Evolutionary conservation across 2,329 filamentous ascomycete species (phyloP), one percentile per base, ranked within the genome.

Genomic region (Berkeleyomyces rouxiae): DNA sequence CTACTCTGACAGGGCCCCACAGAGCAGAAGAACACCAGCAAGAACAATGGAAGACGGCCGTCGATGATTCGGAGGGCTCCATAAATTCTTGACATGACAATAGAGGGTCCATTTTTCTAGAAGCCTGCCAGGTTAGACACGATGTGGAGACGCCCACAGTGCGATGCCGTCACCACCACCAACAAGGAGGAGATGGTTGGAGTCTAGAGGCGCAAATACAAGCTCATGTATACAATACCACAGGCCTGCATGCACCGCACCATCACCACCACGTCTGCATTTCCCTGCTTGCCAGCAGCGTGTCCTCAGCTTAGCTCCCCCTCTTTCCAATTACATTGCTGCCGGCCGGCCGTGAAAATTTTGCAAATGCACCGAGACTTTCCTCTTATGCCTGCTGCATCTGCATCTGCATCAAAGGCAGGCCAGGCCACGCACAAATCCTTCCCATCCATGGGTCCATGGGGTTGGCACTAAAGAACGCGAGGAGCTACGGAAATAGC

Each of bases 321-420:
- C 37, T 39, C 55, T 47, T 59, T 37, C 36, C 58, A 33, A 39
- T 44, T 39, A 16, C 23, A 39, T 59, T 43, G 42, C 33, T 43
- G 46, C 46, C n/a, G 33, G 46, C 39, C 23, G 10, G 55, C 13
- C 58, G 58, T 59, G 58, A 59, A 59, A 59, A 59, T 37, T 59
- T 37, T 59, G 58, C 58, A 59, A 33, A 33, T 16, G 58, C 58
- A 55, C 11, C 51, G 11, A 36, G 51, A 39, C 33, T 55, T 36
- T 4, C 23, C 31, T 23, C 23, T 11, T 53, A 23, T 23, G 23
- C 23, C 23, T 23, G 6, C 49, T 53, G 31, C 51, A 55, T 39
- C 51, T 37, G 13, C 51, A 39, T 16, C 13, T 16, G 13, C 33
- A 39, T 4, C 33, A 5, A n/a, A 39, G n/a, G n/a, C 11, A 13